Conservation (phyloP, 2,329 filamentous ascomycete genomes). For the Onygenales sp. region DNA sequence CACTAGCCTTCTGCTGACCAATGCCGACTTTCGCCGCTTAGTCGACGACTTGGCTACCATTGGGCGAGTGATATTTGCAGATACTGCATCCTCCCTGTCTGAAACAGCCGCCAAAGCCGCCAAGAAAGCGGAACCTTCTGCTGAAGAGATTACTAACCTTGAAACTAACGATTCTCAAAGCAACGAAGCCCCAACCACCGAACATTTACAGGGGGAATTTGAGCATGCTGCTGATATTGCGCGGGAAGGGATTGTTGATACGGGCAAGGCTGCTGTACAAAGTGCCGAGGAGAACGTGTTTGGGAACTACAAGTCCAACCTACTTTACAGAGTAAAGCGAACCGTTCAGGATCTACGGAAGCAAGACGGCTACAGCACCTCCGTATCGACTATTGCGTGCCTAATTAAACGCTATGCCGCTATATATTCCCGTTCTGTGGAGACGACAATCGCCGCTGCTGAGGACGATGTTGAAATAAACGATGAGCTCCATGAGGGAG, state of each 20-base stretch:
- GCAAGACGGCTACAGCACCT: conserved; percentile 73
- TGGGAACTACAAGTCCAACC: conserved; percentile 61
- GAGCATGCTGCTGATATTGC: conserved; percentile 40
- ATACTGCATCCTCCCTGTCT: conserved; percentile 72
- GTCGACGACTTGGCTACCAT: conserved; percentile 70
- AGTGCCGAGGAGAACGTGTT: conserved; percentile 66
- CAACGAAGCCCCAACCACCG: conserved; percentile 43
- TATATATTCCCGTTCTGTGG: conserved; percentile 64
- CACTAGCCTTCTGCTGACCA: conserved; percentile 74
- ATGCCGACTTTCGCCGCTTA: conserved; percentile 82
- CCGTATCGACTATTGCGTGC: conserved; percentile 66
- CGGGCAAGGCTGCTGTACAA: conserved; percentile 49
- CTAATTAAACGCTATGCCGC: conserved; percentile 70
- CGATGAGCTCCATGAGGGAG: conserved; percentile 61
- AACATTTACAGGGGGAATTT: conserved; percentile 54
- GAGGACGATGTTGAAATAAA: conserved; percentile 67
- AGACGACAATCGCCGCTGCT: conserved; percentile 56
- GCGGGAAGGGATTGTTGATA: conserved; percentile 26
- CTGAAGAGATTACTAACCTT: conserved; percentile 46
- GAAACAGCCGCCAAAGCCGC: conserved; percentile 65
- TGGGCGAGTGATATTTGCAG: conserved; percentile 73
- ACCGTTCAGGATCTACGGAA: conserved; percentile 65
- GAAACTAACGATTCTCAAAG: conserved; percentile 38
- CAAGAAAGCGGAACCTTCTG: conserved; percentile 60
- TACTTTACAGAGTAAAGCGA: conserved; percentile 67